A percentile compares a stretch with the other conserved stretches of the same genome.
These are phyloP conservation scores for Torrubiella hemipterigena DNA, from an alignment of 2,329 filamentous ascomycete genomes.

Conservation along the genomic window DNA sequence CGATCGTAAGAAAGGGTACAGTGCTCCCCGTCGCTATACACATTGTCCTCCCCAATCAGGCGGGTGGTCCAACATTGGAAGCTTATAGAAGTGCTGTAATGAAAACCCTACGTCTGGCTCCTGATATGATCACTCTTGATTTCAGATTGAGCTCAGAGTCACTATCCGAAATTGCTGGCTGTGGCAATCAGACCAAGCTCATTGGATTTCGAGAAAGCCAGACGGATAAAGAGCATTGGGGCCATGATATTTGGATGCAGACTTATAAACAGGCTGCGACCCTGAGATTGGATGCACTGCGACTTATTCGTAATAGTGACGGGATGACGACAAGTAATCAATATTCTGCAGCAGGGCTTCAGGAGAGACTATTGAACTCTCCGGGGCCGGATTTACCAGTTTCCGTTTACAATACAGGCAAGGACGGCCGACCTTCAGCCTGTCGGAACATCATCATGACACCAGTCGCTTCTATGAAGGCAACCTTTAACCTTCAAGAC, in stretches of 20 bases:
- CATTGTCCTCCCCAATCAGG: slow-evolving; percentile 24
- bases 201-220: slow-evolving; percentile 42
- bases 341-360: too few species aligned
- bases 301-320: slow-evolving; percentile 48
- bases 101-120: slow-evolving; percentile 48
- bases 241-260: slow-evolving; percentile 38
- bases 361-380: slow-evolving; percentile 32
- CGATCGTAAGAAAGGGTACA: slow-evolving; percentile 49
- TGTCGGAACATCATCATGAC: slow-evolving; percentile 44
- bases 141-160: slow-evolving; percentile 40
- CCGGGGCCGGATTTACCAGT: slow-evolving; percentile 34
- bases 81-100: too few species aligned
- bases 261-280: slow-evolving; percentile 45
- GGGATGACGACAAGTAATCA: too few species aligned
- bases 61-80: too few species aligned
- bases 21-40: slow-evolving; percentile 48
- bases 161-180: slow-evolving; percentile 35
- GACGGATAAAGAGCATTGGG: slow-evolving; percentile 38
- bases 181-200: slow-evolving; percentile 45
- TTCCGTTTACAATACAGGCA: slow-evolving; percentile 54
- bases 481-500: slow-evolving; percentile 11
- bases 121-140: slow-evolving; percentile 53
- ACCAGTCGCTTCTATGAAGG: slow-evolving; percentile 33
- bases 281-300: slow-evolving; percentile 49
- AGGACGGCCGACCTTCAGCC: slow-evolving; percentile 49